Evolutionary conservation across 169 alveolate genomes (phyloP), one percentile per base, ranked within the genome.

Genomic region (Plasmodium fragile): DNA sequence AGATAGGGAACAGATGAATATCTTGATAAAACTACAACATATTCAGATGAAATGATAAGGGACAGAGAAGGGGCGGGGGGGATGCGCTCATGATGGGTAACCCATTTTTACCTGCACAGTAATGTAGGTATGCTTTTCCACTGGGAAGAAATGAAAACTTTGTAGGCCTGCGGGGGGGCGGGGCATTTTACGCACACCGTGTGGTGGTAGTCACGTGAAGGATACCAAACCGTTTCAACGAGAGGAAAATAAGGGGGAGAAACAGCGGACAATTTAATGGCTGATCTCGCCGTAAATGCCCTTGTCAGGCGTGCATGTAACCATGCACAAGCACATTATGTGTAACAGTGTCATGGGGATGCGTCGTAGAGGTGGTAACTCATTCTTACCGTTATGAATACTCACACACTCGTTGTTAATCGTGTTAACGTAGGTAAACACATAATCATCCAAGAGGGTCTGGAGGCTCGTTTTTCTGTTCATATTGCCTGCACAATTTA

Each of bases 61-160:
- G 22, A 4, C 2, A 52, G n/a, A n/a, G n/a, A n/a, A n/a, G n/a
- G n/a, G n/a, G n/a, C n/a, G 0, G 28, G 28, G 28, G 0, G 1
- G 36, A 5, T 18, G 75, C 13, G 34, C 75, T 59, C 36, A 22
- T 16, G 34, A 18, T 10, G 55, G 55, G 55, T 18, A 45, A 45
- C 55, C 55, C 55, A 10, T 45, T 45, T 45, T 72, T 84, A 84
- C 92, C 83, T 84, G 92, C 11, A 84, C 92, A 72, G 93, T 72
- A 28, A 84, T 39, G 70, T 84, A 84, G 11, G 84, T 84, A 34
- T 69, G 93, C 25, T 84, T 84, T 84, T 84, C 93, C 16, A 84
- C 84, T 1, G 93, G 93, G 78, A 84, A 84, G 39, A 84, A 73
- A 41, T 84, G 78, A 75, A 84, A 84, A 52, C 93, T 84, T 77